Percentiles rank a stretch among this genome's conserved stretches.
Evolutionary conservation across 352 stramenopile species (phyloP).

Genomic region (Globisporangium takayamanum): DNA sequence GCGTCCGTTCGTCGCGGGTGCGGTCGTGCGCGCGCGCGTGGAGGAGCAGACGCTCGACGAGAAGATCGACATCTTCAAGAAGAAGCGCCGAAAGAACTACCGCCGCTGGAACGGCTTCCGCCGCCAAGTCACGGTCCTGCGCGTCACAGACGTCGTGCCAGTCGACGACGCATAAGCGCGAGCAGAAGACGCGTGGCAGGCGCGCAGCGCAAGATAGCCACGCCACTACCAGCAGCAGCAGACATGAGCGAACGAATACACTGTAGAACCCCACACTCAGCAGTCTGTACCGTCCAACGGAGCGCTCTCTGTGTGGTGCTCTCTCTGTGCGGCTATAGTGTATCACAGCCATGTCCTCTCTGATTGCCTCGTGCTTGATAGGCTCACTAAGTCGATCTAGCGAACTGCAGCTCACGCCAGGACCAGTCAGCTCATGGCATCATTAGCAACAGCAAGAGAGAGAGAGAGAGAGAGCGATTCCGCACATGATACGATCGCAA

Average conservation of each 20-base stretch:
- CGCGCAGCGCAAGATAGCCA: too few species aligned
- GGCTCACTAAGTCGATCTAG: too few species aligned
- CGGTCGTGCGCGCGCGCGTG: slow-evolving; percentile 69
- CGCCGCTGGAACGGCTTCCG: slow-evolving; percentile 85
- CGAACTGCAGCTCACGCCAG: too few species aligned
- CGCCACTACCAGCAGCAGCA: not conserved
- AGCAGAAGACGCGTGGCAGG: too few species aligned
- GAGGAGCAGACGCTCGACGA: slow-evolving; percentile 85
- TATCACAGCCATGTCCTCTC: too few species aligned
- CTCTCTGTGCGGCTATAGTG: too few species aligned
- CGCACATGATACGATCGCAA: not conserved
- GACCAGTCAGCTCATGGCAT: too few species aligned
- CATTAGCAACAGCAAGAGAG: too few species aligned
- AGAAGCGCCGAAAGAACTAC: slow-evolving; percentile 89
- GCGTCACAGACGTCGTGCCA: slow-evolving; percentile 74
- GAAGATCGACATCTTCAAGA: slow-evolving; percentile 89
- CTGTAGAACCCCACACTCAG: not conserved
- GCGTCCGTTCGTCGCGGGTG: slow-evolving; percentile 57
- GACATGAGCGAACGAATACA: not conserved
- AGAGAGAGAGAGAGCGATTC: too few species aligned
- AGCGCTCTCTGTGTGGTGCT: too few species aligned
- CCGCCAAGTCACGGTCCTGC: slow-evolving; percentile 79
- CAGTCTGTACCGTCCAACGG: too few species aligned
- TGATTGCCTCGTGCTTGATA: too few species aligned
- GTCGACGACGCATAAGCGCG: slow-evolving; percentile 20